phyloP scores from a whole-genome alignment of 2,329 filamentous ascomycete genomes.

The Lachnellula cervina region DNA sequence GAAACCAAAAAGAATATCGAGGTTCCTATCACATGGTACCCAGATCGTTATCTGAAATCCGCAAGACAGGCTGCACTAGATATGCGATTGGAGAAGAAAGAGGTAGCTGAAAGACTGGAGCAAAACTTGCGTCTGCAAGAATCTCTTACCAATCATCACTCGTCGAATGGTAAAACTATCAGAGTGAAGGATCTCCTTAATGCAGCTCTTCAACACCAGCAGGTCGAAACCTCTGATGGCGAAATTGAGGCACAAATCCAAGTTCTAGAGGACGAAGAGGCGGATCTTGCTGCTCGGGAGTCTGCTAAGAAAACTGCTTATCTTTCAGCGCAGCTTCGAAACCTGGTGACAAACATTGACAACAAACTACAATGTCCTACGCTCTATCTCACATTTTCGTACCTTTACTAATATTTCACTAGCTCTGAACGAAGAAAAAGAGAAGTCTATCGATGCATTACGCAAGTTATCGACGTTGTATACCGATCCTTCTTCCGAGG shows the following conservation, averaged over 20 bases:
- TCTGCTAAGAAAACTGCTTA: constrained; percentile 11
- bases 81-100: constrained; percentile 34
- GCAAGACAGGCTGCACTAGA: constrained; percentile 43
- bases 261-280: constrained; percentile 9
- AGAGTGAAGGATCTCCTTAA: constrained; percentile 30
- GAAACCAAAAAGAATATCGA: constrained; percentile 42
- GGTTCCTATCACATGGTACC: constrained; percentile 48
- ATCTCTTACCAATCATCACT: constrained; percentile 21
- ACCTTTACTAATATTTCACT: constrained; percentile 14
- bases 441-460: constrained; percentile 26
- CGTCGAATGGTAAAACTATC: constrained; percentile 19
- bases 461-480: constrained; percentile 39
- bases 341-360: constrained; percentile 29
- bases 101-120: constrained; percentile 25
- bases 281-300: constrained; percentile 6
- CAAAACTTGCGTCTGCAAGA: constrained; percentile 25
- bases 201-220: constrained; percentile 29
- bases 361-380: constrained; percentile 28
- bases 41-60: constrained; percentile 47
- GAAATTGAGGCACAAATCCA: constrained; percentile 6
- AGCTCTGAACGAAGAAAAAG: constrained; percentile 29
- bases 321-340: constrained; percentile 26
- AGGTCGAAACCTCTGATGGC: constrained; percentile 13
- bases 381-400: not conserved
- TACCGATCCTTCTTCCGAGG: constrained; percentile 22